Percentiles rank a stretch among this genome's conserved stretches.
Evolutionary conservation across 257 asterid species (phyloP).

Genomic region (Eucommia ulmoides): DNA sequence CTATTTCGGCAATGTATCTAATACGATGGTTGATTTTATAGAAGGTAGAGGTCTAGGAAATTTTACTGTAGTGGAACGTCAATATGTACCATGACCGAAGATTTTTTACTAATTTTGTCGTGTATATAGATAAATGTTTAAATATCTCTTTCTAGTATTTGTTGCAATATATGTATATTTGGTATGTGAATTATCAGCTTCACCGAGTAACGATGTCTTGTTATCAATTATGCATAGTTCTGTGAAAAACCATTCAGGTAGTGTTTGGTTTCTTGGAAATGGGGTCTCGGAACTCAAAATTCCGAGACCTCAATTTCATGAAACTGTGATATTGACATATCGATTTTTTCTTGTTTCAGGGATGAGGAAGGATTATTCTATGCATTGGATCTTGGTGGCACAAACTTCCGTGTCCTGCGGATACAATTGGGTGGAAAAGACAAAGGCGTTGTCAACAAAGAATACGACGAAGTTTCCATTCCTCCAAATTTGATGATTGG

Average conservation of each 20-base stretch:
- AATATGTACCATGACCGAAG: no score
- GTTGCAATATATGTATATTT: neutral
- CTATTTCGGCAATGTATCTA: neutral
- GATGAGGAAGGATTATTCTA: slow-evolving; percentile 71
- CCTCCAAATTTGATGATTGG: slow-evolving; percentile 89
- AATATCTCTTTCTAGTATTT: no score
- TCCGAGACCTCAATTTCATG: no score
- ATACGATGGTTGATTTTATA: neutral
- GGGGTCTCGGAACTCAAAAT: no score
- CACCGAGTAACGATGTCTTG: neutral
- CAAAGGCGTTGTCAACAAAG: slow-evolving; percentile 31
- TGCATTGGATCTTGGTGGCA: slow-evolving; percentile 94
- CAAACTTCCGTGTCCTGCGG: slow-evolving; percentile 85
- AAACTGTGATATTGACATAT: no score
- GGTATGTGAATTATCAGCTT: neutral
- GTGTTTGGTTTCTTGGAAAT: no score
- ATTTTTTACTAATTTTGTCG: no score
- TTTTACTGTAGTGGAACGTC: no score
- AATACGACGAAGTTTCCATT: slow-evolving; percentile 59
- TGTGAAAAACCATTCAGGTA: slow-evolving; percentile 1
- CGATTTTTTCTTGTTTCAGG: slow-evolving; percentile 25
- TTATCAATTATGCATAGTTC: neutral
- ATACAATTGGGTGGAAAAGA: slow-evolving; percentile 66
- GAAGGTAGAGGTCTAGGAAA: neutral
- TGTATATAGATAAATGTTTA: no score